Conservation (phyloP, 768 basidiomycete genomes). For the Suillus placidus region DNA sequence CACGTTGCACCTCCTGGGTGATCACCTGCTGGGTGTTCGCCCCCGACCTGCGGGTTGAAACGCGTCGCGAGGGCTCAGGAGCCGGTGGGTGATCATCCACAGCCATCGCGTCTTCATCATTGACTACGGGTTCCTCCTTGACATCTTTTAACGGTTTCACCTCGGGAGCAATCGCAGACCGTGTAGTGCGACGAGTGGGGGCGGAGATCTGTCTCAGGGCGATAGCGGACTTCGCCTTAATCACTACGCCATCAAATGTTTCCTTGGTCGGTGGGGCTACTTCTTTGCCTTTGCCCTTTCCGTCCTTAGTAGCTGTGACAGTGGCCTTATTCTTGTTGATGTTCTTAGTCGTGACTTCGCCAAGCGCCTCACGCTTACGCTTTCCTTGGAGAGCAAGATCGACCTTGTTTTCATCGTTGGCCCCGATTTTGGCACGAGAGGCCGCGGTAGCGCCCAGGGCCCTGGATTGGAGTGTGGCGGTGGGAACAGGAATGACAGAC, state of each 20-base stretch:
- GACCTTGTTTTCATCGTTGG: constrained; percentile 41
- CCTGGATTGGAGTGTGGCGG: constrained; percentile 42
- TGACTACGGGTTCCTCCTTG: constrained; percentile 35
- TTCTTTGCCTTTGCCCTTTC: constrained; percentile 60
- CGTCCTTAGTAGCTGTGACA: constrained; percentile 40
- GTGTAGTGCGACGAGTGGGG: constrained; percentile 42
- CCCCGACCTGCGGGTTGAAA: constrained; percentile 35
- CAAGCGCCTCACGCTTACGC: constrained; percentile 75
- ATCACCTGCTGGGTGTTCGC: constrained; percentile 22
- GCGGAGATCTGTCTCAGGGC: constrained; percentile 51
- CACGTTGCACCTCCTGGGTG: constrained; percentile 32
- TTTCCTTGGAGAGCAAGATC: constrained; percentile 58
- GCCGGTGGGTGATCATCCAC: constrained; percentile 47
- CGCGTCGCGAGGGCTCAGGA: constrained; percentile 10
- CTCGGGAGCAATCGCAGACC: constrained; percentile 26
- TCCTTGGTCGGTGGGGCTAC: constrained; percentile 42
- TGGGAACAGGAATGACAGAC: constrained; percentile 27
- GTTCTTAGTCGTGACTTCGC: constrained; percentile 69
- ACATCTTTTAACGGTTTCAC: constrained; percentile 34
- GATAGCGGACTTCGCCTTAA: constrained; percentile 49
- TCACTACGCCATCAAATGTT: constrained; percentile 65
- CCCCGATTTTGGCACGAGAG: constrained; percentile 34
- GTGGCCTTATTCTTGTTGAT: constrained; percentile 39
- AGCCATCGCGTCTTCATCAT: constrained; percentile 55
- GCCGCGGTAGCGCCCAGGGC: constrained; percentile 45